These are phyloP conservation scores for Rubia peregrina DNA, from an alignment of 305 asterid species.

Conservation along the genomic window DNA sequence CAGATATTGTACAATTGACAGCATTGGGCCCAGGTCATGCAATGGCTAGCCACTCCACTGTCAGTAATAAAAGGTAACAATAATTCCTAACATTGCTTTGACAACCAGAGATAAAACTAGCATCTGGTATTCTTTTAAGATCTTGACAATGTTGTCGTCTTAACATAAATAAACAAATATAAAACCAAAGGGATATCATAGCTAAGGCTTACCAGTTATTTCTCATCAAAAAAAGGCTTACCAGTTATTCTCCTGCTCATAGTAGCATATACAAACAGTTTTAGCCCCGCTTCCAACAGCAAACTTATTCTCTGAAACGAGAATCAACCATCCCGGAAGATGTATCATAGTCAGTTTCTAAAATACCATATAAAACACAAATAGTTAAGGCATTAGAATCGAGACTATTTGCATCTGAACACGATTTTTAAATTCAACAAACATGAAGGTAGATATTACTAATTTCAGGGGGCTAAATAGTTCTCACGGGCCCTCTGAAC, in stretches of 20 bases:
- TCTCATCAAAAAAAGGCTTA: constrained; percentile 19
- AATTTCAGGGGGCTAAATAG: not conserved
- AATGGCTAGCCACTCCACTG: not conserved
- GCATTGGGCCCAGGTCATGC: not conserved
- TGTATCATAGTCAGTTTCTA: constrained; percentile 9
- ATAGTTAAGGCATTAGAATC: not conserved
- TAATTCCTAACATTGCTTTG: not conserved
- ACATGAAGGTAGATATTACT: not conserved
- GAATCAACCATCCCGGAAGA: constrained; percentile 20
- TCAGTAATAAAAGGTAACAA: not conserved
- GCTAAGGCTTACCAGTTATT: constrained; percentile 71
- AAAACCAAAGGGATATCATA: constrained; percentile 2
- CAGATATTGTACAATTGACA: not conserved
- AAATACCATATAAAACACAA: not conserved
- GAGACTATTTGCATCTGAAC: not conserved
- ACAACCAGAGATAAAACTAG: not conserved
- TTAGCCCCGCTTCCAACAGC: constrained; percentile 99
- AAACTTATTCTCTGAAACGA: constrained; percentile 81
- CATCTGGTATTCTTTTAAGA: not conserved
- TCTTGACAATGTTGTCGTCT: constrained; percentile 1
- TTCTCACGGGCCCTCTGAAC: not conserved
- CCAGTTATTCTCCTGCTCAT: constrained; percentile 99
- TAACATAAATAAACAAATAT: not conserved
- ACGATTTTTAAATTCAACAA: not conserved
- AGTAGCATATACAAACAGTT: constrained; percentile 98